These are phyloP conservation scores for Penicillium sp. DNA, from an alignment of 2,329 filamentous ascomycete species.

Conservation along the genomic window DNA sequence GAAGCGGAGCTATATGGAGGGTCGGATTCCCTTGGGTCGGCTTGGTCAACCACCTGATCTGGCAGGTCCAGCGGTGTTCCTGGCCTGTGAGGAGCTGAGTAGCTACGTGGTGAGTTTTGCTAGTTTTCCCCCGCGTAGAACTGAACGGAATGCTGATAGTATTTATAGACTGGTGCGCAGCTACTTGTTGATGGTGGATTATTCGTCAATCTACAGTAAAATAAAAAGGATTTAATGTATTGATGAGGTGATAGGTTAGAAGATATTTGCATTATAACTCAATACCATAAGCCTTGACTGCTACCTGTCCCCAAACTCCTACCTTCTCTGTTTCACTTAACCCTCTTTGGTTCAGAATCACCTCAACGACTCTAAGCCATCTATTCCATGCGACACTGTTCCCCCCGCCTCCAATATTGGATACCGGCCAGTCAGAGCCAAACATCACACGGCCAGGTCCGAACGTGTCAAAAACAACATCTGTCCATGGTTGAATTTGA, in stretches of 20 bases:
- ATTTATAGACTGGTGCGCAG: conserved; percentile 71
- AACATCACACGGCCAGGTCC: conserved; percentile 79
- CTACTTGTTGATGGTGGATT: conserved; percentile 84
- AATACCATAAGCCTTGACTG: conserved; percentile 68
- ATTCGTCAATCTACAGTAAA: conserved; percentile 83
- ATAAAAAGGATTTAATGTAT: neutral
- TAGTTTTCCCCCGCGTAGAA: neutral
- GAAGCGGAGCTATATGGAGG: conserved; percentile 80
- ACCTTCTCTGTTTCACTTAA: conserved; percentile 65
- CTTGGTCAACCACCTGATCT: conserved; percentile 75
- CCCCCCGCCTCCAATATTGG: conserved; percentile 67
- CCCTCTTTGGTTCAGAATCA: conserved; percentile 57
- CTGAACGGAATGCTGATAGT: too few species aligned
- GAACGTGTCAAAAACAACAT: conserved; percentile 73
- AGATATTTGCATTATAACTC: conserved; percentile 15
- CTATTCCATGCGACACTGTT: conserved; percentile 69
- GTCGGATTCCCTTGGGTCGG: conserved; percentile 76
- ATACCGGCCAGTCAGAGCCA: conserved; percentile 92
- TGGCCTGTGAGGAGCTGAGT: conserved; percentile 78
- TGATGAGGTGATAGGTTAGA: neutral
- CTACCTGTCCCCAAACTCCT: conserved; percentile 74
- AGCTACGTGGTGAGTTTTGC: conserved; percentile 65
- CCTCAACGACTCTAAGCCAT: conserved; percentile 74
- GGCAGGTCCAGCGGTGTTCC: conserved; percentile 81
- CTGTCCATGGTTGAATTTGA: conserved; percentile 71